These are phyloP conservation scores for Starmera amethionina DNA, from an alignment of 805 yeast species.

Conservation along the genomic window DNA sequence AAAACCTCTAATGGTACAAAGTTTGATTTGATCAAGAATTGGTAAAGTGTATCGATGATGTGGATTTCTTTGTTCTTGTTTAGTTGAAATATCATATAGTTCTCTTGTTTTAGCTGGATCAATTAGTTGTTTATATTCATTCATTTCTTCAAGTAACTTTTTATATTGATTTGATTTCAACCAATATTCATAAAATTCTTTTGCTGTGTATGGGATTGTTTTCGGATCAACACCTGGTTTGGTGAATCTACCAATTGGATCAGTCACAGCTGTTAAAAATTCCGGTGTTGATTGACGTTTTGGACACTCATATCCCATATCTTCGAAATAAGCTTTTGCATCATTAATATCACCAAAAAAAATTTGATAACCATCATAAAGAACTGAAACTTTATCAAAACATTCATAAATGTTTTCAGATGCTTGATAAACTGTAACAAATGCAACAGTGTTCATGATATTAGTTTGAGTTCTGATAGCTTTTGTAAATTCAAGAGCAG, in stretches of 20 bases:
- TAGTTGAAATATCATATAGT: conserved; percentile 19
- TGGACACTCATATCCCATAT: conserved; percentile 58
- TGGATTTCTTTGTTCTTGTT: conserved; percentile 19
- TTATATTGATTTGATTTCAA: conserved; percentile 33
- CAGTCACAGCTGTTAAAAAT: conserved; percentile 60
- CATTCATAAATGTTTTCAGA: conserved; percentile 55
- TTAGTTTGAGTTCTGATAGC: conserved; percentile 57
- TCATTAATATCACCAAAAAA: conserved; percentile 49
- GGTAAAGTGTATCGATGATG: conserved; percentile 20
- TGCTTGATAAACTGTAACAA: conserved; percentile 64
- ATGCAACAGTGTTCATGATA: conserved; percentile 41
- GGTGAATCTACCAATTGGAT: conserved; percentile 49
- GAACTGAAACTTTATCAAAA: conserved; percentile 52
- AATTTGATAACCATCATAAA: conserved; percentile 53
- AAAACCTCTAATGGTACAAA: conserved; percentile 40
- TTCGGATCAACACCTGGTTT: conserved; percentile 35
- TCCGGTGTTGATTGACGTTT: conserved; percentile 63
- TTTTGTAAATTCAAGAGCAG: conserved; percentile 66
- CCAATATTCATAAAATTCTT: conserved; percentile 57
- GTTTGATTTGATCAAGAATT: conserved; percentile 35
- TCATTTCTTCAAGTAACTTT: conserved; percentile 35
- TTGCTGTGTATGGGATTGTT: conserved; percentile 48
- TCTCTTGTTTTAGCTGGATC: conserved; percentile 24
- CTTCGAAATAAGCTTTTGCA: conserved; percentile 48
- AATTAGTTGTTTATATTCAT: conserved; percentile 23